Evolutionary conservation across 441 rosid species (phyloP).

Genomic region (Kokia cookei): DNA sequence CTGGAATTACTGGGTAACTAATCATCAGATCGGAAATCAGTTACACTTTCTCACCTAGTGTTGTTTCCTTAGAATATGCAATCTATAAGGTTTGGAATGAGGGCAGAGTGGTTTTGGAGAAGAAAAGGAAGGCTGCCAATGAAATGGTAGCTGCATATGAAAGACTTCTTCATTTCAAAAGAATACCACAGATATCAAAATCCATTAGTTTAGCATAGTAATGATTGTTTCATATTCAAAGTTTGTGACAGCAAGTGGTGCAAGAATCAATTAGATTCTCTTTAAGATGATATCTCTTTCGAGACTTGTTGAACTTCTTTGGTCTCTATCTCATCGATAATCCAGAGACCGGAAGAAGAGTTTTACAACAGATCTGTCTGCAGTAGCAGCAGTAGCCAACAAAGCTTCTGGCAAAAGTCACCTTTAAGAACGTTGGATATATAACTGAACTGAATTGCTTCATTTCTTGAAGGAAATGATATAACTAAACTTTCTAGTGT

Average conservation of each 20-base stretch:
- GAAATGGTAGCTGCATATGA: conserved; percentile 89
- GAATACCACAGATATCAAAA: conserved; percentile 25
- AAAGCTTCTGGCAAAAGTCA: not conserved
- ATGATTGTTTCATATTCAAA: conserved; percentile 7
- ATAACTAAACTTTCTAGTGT: not conserved
- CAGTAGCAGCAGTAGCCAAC: not conserved
- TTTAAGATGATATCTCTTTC: not conserved
- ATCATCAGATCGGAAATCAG: conserved; percentile 51
- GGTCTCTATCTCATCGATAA: not conserved
- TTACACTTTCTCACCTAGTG: conserved; percentile 64
- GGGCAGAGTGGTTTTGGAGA: conserved; percentile 48
- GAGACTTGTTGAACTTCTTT: not conserved
- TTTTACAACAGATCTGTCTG: not conserved
- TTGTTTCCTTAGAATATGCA: conserved; percentile 52
- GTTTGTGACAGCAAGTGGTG: not conserved
- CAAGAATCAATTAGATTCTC: not conserved
- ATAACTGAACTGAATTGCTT: not conserved
- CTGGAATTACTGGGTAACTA: conserved; percentile 79
- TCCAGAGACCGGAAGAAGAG: not conserved
- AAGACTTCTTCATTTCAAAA: conserved; percentile 65
- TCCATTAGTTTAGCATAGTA: not conserved
- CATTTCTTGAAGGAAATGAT: not conserved
- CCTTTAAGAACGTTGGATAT: not conserved
- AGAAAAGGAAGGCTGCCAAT: conserved; percentile 64
- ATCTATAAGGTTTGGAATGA: conserved; percentile 45